A percentile compares a stretch with the other conserved stretches of the same genome.
These are phyloP conservation scores for Boletus reticuloceps DNA, from an alignment of 768 basidiomycete species.

Conservation along the genomic window DNA sequence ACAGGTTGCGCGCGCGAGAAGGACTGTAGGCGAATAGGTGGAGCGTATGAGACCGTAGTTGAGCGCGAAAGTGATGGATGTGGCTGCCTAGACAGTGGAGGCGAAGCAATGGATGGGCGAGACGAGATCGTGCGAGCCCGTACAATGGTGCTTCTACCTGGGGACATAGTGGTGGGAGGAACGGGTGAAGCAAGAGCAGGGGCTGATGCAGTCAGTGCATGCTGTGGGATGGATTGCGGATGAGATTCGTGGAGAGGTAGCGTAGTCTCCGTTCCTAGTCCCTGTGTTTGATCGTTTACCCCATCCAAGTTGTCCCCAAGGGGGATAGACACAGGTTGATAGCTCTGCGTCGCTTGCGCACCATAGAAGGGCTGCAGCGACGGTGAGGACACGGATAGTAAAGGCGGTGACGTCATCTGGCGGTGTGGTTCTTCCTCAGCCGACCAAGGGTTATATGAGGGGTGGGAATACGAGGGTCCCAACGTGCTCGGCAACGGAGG, in stretches of 20 bases:
- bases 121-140: conserved; percentile 31
- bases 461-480: conserved; percentile 14
- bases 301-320: conserved; percentile 1
- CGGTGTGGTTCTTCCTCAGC: conserved; percentile 13
- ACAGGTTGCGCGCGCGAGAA: conserved; percentile 2
- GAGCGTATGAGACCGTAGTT: conserved; percentile 20
- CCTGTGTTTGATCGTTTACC: conserved; percentile 16
- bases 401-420: conserved; percentile 13
- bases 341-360: conserved; percentile 11
- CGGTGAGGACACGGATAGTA: conserved; percentile 1
- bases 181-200: conserved; percentile 18
- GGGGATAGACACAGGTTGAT: conserved; percentile 23
- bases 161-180: conserved; percentile 11
- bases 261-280: neutral
- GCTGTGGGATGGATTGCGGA: conserved; percentile 20
- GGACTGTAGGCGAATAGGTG: conserved; percentile 6
- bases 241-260: conserved; percentile 7
- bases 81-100: conserved; percentile 8
- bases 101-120: conserved; percentile 15
- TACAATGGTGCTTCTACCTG: conserved; percentile 16
- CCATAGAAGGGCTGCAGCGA: conserved; percentile 12
- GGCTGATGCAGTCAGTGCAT: conserved; percentile 11
- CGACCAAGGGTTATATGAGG: conserved; percentile 7
- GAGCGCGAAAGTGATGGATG: conserved; percentile 24
- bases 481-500: conserved; percentile 15